Base-by-base conservation (phyloP, 2,329 filamentous ascomycete species). In the Trichoderma koningii region DNA sequence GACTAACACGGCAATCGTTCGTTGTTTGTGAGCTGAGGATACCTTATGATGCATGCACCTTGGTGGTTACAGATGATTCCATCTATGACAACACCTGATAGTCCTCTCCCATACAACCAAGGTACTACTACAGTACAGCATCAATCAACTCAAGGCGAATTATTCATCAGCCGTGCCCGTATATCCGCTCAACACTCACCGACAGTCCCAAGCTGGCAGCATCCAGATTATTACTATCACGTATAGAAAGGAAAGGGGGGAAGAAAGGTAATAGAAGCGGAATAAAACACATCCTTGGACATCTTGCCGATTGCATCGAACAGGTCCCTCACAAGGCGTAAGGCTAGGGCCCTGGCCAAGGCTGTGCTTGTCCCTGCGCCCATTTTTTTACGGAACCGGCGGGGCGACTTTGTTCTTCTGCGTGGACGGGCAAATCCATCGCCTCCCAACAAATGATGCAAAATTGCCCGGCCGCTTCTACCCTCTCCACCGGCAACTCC, bases 351-450 rank as follows among this genome's bases (percentile, higher is more conserved):
- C 23, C 45, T 45, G 38, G 41, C 48, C 45, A 44, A 41, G 28
- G 30, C 30, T 34, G 9, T 34, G 30, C 30, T 10, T 34, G 30
- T 34, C 26, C 42, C 42, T 62, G 59, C 59, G 59, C 59, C 47
- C 21, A 28, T 28, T 48, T 66, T 66, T 34, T 63, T 51, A 63
- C 64, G 64, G 52, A 63, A 52, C 59, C 59, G 45, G 64, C 59
- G 64, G 64, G 64, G 63, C 63, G 15, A 26, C n/a, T 51, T 45
- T 21, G 15, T 50, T 62, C 48, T 23, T 50, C 21, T 21, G 23
- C 17, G 34, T 21, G 26, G 50, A 34, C 23, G 59, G 59, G 38
- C 30, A 51, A n/a, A 34, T 61, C 30, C 30, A 34, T 34, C 26
- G 52, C 47, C 47, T 55, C 63, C 48, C 56, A 62, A 47, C 63